Base-by-base conservation (phyloP, 2,329 filamentous ascomycete genomes). In the Fusarium kyushuense region DNA sequence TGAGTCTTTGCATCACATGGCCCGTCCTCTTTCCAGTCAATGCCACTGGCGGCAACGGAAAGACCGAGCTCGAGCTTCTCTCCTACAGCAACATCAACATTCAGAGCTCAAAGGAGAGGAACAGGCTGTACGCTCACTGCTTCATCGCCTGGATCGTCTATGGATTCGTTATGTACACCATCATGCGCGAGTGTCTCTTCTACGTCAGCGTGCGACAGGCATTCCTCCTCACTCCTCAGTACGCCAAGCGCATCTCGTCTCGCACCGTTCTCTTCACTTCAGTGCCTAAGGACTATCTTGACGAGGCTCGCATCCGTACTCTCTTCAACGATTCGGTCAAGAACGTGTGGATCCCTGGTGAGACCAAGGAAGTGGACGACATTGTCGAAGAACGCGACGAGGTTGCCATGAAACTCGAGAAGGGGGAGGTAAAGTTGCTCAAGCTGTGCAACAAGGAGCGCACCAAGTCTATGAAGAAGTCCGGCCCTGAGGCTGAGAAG, bases 191-290 rank as follows among this genome's bases (percentile, higher is more conserved):
- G 79, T 90, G 90, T 76, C 90, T 99, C 73, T 98, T 91, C 85
- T 97, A 94, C 79, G 92, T 97, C 82, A 97, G 97, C 74, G 81
- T 98, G 53, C 92, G 95, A 68, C 96, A 98, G 80, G 95, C 95
- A 1, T 98, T 96, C 81, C 88, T 94, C n/a, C 84, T 97, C 58
- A 92, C 93, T 3, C 93, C 92, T 1, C 84, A 92, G 51, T 95
- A 97, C 75, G 87, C 93, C 29, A 91, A 90, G 70, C 91, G 94
- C 19, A 89, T 98, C 41, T 97, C 95, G 0, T 94, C 94, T 1
- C 89, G 94, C 29, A 97, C 94, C 2, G 94, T 98, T 9, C 87
- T 99, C n/a, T 97, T 97, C 78, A 92, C 94, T 1, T 91, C 92
- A 2, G 93, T 97, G 1, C 94, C 95, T 0, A 82, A 88, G 35